Evolutionary conservation across 257 asterid species (phyloP), one percentile per base, ranked within the genome.

Genomic region (Misopates orontium): DNA sequence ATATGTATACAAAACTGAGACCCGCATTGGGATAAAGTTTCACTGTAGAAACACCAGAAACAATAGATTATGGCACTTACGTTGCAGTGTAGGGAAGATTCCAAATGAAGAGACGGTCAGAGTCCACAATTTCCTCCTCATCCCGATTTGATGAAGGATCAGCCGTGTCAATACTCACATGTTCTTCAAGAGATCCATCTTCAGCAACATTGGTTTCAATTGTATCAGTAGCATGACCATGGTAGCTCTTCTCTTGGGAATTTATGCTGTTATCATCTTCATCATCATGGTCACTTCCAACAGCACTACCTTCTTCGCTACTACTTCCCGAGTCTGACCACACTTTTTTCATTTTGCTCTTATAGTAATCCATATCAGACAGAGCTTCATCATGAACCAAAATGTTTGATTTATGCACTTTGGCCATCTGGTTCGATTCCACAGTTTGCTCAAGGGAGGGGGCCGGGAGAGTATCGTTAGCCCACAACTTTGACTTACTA

Each of bases 401-500:
- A 71, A 56, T 49, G n/a, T 67, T 71, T 22, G 82, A 68, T 67
- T 70, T 74, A 24, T 75, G 65, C 39, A 28, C 75, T 56, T 80
- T 70, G 69, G 50, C 67, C 53, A 23, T 59, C 71, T 69, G 69
- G 53, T 71, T 71, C 55, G 55, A 18, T 44, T 52, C 74, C 21
- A 36, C 76, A 72, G 69, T 69, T 65, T 52, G 76, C 60, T 67
- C 78, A 19, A 73, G 71, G 67, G 91, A 73, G n/a, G 84, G 71
- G 67, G 82, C 85, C 60, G 81, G 66, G 44, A 78, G 61, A 36
- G 96, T 64, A 82, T 94, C 99, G 64, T 94, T 90, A 49, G 89
- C 95, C 99, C 99, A 94, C 83, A 94, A 51, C 75, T 94, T 87
- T 65, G 99, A 84, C 78, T 74, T 90, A 61, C 91, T 82, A 68